A percentile compares a stretch with the other conserved stretches of the same genome.
Conservation (phyloP, 768 basidiomycete genomes). For the Tephrocybe sp. region DNA sequence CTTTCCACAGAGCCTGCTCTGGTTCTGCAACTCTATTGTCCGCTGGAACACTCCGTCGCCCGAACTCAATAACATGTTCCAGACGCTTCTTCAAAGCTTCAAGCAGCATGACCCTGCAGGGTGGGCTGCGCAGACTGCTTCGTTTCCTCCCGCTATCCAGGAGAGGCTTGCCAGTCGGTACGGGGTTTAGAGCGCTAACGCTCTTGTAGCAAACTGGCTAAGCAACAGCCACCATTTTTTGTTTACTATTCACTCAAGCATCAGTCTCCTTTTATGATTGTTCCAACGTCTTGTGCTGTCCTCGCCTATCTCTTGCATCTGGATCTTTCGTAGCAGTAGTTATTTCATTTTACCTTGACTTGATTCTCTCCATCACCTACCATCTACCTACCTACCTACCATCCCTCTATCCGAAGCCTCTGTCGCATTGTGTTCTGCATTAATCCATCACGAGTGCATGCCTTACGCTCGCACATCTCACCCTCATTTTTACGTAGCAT, state of each 20-base stretch:
- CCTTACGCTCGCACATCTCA: conserved; percentile 27
- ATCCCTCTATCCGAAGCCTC: conserved; percentile 17
- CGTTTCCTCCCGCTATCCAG: conserved; percentile 88
- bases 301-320: conserved; percentile 45
- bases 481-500: conserved; percentile 49
- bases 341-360: conserved; percentile 16
- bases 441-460: conserved; percentile 3
- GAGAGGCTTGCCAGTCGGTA: conserved; percentile 87
- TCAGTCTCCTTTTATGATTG: conserved; percentile 7
- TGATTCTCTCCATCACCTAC: conserved; percentile 7
- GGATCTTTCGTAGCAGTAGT: conserved; percentile 47
- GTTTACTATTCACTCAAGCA: not conserved
- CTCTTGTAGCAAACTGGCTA: not conserved
- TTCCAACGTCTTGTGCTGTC: conserved; percentile 25
- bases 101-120: conserved; percentile 83
- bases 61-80: conserved; percentile 94
- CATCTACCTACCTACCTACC: conserved; percentile 11
- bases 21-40: conserved; percentile 98
- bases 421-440: conserved; percentile 6
- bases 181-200: conserved; percentile 56
- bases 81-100: conserved; percentile 84
- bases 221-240: not conserved
- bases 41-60: conserved; percentile 92
- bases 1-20: conserved; percentile 92
- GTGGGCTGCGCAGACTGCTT: conserved; percentile 81